Percentiles rank a stretch among this genome's conserved stretches.
Conservation (phyloP, 2,329 filamentous ascomycete genomes). For the Colletotrichum echinochloae region DNA sequence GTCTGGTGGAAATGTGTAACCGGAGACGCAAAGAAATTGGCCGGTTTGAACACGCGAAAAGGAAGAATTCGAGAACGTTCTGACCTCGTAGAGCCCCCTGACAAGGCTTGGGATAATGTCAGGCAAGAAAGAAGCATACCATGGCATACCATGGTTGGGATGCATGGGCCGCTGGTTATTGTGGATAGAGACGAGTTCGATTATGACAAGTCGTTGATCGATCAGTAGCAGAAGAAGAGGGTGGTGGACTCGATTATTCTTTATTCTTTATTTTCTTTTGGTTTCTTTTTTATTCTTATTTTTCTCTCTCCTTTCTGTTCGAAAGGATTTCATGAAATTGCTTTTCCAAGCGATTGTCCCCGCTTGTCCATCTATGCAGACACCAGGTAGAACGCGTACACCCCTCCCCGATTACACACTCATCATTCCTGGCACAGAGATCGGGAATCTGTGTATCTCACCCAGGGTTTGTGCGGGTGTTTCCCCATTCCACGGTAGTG, state of each 20-base stretch:
- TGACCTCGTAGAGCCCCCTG: background rate
- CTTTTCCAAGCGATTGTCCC: constrained; percentile 22
- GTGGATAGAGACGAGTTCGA: background rate
- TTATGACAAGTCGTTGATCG: background rate
- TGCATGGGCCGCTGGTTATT: background rate
- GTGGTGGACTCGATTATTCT: background rate
- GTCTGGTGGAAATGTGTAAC: constrained; percentile 15
- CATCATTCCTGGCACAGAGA: constrained; percentile 11
- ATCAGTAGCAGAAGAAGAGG: too few species aligned
- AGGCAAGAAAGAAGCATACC: background rate
- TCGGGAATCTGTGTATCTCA: constrained; percentile 19
- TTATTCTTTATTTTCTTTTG: too few species aligned
- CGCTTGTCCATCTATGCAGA: constrained; percentile 20
- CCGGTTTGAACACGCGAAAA: constrained; percentile 24
- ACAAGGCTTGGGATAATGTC: background rate
- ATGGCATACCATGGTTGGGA: background rate
- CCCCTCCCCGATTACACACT: constrained; percentile 4
- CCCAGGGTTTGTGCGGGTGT: constrained; percentile 22
- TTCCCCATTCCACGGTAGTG: constrained; percentile 37
- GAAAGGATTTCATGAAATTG: constrained; percentile 18
- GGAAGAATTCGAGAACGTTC: constrained; percentile 5
- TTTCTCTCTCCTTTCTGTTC: background rate
- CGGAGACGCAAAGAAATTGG: constrained; percentile 8
- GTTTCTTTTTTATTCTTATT: background rate
- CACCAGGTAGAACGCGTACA: background rate